A percentile compares a stretch with the other conserved stretches of the same genome.
phyloP scores from a whole-genome alignment of 345 rosid species.

The Geranium rotundifolium region DNA sequence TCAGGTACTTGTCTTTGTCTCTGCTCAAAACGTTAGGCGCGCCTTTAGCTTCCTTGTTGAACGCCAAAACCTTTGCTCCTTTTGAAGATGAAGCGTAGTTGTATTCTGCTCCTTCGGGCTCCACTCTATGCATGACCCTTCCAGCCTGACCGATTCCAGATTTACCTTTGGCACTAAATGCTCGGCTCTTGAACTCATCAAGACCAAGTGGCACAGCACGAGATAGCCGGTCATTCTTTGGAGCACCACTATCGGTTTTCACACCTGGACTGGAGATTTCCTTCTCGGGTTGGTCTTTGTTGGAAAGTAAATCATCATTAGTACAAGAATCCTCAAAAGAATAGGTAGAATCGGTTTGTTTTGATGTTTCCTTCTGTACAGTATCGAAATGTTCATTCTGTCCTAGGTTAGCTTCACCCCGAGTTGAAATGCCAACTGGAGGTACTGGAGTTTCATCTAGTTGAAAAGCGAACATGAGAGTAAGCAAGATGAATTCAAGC shows the following conservation, averaged over 20 bases:
- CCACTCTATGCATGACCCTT: conserved; percentile 30
- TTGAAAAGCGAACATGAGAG: conserved; percentile 4
- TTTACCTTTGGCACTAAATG: conserved; percentile 25
- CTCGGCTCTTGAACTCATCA: conserved; percentile 44
- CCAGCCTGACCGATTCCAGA: conserved; percentile 25
- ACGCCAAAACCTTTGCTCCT: conserved; percentile 43
- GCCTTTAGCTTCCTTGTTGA: conserved; percentile 51
- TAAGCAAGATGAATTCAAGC: neutral
- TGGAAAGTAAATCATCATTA: conserved; percentile 11
- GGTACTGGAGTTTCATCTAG: conserved; percentile 36
- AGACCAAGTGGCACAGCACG: conserved; percentile 29
- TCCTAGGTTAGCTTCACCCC: conserved; percentile 17
- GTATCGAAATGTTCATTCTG: conserved; percentile 9
- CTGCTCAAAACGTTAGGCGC: conserved; percentile 38
- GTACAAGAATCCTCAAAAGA: conserved; percentile 17
- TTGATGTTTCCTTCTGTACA: conserved; percentile 14
- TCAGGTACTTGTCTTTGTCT: conserved; percentile 48
- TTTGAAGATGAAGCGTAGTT: conserved; percentile 45
- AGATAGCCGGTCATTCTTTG: conserved; percentile 14
- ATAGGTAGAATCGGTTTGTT: conserved; percentile 17
- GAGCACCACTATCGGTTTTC: conserved; percentile 11
- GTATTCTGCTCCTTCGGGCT: conserved; percentile 40
- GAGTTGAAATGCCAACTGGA: conserved; percentile 23
- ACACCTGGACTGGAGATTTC: conserved; percentile 16
- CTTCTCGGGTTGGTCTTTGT: conserved; percentile 20